Base-by-base conservation (phyloP, 768 basidiomycete species). In the Lentinula detonsa region DNA sequence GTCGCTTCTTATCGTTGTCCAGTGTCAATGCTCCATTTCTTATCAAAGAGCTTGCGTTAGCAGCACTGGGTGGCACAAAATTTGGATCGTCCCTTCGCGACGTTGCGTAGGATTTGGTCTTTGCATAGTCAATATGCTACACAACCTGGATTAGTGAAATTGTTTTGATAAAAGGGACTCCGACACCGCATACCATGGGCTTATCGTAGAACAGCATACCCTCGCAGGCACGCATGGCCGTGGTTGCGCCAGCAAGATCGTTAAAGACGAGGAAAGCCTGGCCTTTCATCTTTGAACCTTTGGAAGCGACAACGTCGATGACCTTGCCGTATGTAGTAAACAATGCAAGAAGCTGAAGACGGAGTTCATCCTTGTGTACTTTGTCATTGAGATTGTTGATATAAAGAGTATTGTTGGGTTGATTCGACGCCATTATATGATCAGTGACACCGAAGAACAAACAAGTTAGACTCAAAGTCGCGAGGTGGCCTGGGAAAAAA, bases 211-310 rank as follows among this genome's bases (percentile, higher is more conserved):
- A 96, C 31, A 85, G 64, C 85, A 96, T 91, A 59, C 96, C 96
- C 68, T 93, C 90, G 70, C 95, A 90, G 50, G 90, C 93, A 53
- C 96, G 83, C 85, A 98, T 83, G 39, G 96, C 96, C 58, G 93
- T 85, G 5, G 96, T 98, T 61, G 94, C 93, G 58, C 87, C 85
- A 9, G 91, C 85, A 54, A 96, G 86, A 76, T 98, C 96, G 55
- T 85, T 83, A 75, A 97, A 98, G 67, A 96, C 94, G 69, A 98
- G 87, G 75, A 97, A 98, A 1, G 96, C 96, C 74, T 97, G 95
- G 21, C 95, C 95, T 65, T 88, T 84, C 87, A 91, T 93, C 73
- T 87, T 90, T 61, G 84, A 76, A 70, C 80, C 84, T 74, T 96
- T 95, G 28, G 89, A 86, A 23, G 95, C 95, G 61, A 98, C 84